Base-by-base conservation (phyloP, 371 early-diverging fungal species). In the Cokeromyces recurvatus region DNA sequence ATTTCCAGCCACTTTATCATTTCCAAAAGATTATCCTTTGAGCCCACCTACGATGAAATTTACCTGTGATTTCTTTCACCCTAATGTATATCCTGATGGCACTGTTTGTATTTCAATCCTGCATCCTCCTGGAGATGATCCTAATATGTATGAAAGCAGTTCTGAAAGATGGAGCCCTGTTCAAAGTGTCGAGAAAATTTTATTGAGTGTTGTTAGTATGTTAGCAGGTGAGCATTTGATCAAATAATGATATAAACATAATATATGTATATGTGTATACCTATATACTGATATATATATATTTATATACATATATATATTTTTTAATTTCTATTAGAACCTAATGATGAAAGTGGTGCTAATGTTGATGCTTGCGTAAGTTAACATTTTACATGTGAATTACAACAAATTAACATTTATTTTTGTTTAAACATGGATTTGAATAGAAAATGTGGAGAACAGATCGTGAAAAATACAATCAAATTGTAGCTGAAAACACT, bases 91-190 rank as follows among this genome's bases (percentile, higher is more conserved):
- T 67, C 65, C 84, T 12, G 93, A 99, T 74, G 99, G 99, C 37
- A 89, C 86, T 7, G 98, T 99, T 5, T 99, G 99, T 74, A 98
- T 99, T 44, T 94, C 94, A 7, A 99, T 99, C 57, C 78, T 99
- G 25, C 99, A 99, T 71, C 86, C 96, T 10, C 98, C 98, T 4
- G 98, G 98, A n/a, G 95, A 95, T 59, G 97, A 96, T 60, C 96
- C 96, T 2, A 90, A 92, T 69, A 87, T 87, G 80, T 96, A 97
- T 60, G 97, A 97, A 67, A 84, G 85, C 47, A 82, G 87, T 44
- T 82, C 85, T 7, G 96, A 96, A 66, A 75, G 98, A 47, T 97
- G 97, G 98, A 86, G 87, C 37, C 97, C 97, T 12, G 98, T 99
- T 15, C 98, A 98, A 64, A 89, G 87, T 64, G 94, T 99, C 2